These are phyloP conservation scores for Lecanosticta acicola DNA, from an alignment of 2,329 filamentous ascomycete genomes.

Conservation along the genomic window DNA sequence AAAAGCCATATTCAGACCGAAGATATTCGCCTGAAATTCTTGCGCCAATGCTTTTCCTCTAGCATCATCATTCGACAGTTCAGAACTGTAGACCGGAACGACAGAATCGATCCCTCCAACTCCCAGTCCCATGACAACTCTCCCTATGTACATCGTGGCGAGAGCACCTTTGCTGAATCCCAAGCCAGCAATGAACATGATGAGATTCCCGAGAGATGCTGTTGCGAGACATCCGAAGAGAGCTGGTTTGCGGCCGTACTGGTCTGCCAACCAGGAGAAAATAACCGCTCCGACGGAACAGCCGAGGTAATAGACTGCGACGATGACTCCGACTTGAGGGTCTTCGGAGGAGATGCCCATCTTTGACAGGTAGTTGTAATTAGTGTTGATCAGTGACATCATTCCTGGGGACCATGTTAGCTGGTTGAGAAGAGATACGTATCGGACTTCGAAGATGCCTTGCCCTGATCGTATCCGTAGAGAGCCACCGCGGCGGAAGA, in stretches of 20 bases:
- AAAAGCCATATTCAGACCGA: constrained; percentile 57
- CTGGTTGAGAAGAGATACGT: background rate
- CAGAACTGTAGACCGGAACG: constrained; percentile 56
- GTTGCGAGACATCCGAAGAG: constrained; percentile 53
- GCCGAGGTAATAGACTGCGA: constrained; percentile 59
- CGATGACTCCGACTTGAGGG: constrained; percentile 54
- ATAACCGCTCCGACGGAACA: constrained; percentile 53
- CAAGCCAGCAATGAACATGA: constrained; percentile 56
- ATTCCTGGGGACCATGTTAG: constrained; percentile 36
- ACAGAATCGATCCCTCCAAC: constrained; percentile 57
- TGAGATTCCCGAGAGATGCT: constrained; percentile 51
- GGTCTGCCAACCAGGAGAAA: constrained; percentile 52
- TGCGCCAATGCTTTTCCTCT: constrained; percentile 55
- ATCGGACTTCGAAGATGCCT: constrained; percentile 15
- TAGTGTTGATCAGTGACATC: constrained; percentile 53
- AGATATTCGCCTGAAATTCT: constrained; percentile 61
- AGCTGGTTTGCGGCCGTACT: constrained; percentile 49
- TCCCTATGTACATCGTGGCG: constrained; percentile 46
- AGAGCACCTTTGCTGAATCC: constrained; percentile 39
- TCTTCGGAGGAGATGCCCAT: constrained; percentile 95
- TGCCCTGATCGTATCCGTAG: constrained; percentile 37
- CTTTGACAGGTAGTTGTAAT: constrained; percentile 93
- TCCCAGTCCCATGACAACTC: constrained; percentile 52
- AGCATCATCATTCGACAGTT: constrained; percentile 52
- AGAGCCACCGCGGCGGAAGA: constrained; percentile 51